phyloP scores from a whole-genome alignment of 331 rosid species.

The Malus hybrid region DNA sequence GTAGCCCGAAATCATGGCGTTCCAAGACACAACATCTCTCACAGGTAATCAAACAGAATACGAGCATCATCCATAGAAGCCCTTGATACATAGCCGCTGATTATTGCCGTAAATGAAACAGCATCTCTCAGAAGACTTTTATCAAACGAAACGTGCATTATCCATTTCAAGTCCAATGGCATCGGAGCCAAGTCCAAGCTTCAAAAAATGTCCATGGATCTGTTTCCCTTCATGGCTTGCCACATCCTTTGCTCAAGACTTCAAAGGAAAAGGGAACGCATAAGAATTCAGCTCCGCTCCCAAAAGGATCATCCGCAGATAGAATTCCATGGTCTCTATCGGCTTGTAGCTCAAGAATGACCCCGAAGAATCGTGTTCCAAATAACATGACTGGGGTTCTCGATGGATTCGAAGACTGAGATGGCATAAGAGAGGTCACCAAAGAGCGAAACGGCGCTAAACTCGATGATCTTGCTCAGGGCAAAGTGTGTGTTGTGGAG shows the following conservation, averaged over 20 bases:
- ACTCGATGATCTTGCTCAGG: conserved; percentile 59
- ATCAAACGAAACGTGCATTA: conserved; percentile 52
- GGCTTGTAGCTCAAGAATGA: conserved; percentile 34
- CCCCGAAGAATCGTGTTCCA: conserved; percentile 76
- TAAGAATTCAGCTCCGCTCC: conserved; percentile 60
- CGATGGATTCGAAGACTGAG: conserved; percentile 31
- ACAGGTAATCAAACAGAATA: conserved; percentile 35
- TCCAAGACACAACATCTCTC: conserved; percentile 73
- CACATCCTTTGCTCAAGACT: conserved; percentile 42
- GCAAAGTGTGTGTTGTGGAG: conserved; percentile 54
- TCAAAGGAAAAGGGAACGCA: conserved; percentile 65
- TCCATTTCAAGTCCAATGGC: conserved; percentile 44
- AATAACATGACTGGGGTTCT: conserved; percentile 34
- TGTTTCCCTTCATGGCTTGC: conserved; percentile 55
- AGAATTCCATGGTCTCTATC: conserved; percentile 26
- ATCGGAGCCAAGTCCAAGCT: conserved; percentile 45
- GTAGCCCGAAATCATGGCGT: conserved; percentile 79
- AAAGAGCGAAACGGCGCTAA: conserved; percentile 40
- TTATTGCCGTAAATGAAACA: conserved; percentile 68
- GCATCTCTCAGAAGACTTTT: conserved; percentile 45
- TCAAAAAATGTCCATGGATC: conserved; percentile 54
- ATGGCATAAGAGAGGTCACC: conserved; percentile 60
- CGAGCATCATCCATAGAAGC: conserved; percentile 58
- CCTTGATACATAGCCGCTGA: conserved; percentile 47
- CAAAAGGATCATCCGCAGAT: conserved; percentile 30